phyloP scores from a whole-genome alignment of 2,329 filamentous ascomycete species.

The Trichoderma breve region DNA sequence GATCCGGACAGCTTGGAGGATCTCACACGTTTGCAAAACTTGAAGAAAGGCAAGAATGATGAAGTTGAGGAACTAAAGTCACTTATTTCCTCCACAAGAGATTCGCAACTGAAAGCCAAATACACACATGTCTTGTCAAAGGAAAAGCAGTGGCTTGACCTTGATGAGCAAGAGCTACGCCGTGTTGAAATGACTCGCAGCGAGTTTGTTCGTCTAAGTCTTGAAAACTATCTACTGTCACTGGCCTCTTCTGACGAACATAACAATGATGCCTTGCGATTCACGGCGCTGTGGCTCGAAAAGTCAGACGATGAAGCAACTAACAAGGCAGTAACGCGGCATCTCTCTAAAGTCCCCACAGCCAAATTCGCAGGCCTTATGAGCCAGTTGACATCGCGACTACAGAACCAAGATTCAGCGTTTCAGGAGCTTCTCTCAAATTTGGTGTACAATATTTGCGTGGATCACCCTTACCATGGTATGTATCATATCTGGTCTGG shows the following conservation, averaged over 20 bases:
- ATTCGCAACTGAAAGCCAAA: slow-evolving; percentile 53
- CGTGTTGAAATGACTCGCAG: slow-evolving; percentile 73
- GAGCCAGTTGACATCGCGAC: slow-evolving; percentile 93
- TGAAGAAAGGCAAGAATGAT: slow-evolving; percentile 76
- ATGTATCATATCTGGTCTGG: slow-evolving; percentile 96
- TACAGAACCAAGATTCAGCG: slow-evolving; percentile 65
- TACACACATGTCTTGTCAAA: slow-evolving; percentile 64
- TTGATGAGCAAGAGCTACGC: slow-evolving; percentile 84
- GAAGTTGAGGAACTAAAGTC: slow-evolving; percentile 74
- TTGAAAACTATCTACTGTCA: slow-evolving; percentile 90
- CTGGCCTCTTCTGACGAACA: slow-evolving; percentile 82
- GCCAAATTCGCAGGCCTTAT: slow-evolving; percentile 90
- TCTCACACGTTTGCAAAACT: slow-evolving; percentile 72
- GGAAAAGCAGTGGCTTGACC: slow-evolving; percentile 83
- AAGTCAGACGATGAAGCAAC: slow-evolving; percentile 72
- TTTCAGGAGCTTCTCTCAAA: slow-evolving; percentile 77
- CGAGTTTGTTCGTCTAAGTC: slow-evolving; percentile 80
- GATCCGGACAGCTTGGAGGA: slow-evolving; percentile 84
- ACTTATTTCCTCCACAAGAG: slow-evolving; percentile 50
- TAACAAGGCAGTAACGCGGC: slow-evolving; percentile 70
- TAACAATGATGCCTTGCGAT: slow-evolving; percentile 85
- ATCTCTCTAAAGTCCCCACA: slow-evolving; percentile 75
- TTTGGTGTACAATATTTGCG: slow-evolving; percentile 79
- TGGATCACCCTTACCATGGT: slow-evolving; percentile 91
- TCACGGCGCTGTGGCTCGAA: slow-evolving; percentile 92